Base-by-base conservation (phyloP, 116 monocot species). In the Papilionanthe hybrid region DNA sequence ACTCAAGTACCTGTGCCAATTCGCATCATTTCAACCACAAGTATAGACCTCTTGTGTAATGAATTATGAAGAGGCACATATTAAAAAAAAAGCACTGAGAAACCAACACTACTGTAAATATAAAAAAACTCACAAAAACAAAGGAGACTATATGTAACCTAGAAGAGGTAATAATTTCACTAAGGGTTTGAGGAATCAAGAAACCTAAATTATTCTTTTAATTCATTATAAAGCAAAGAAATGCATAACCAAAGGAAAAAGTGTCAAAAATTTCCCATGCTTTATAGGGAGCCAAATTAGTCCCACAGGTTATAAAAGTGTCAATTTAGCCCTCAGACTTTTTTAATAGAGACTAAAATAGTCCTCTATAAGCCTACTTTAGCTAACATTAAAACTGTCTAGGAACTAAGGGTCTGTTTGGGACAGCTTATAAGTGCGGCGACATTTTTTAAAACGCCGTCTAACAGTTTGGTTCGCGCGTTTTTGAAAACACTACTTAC, bases 1-100 rank as follows among this genome's bases (percentile, higher is more conserved):
- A 69, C 93, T 89, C 8, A 98, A 89, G 84, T 93, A 98, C 86
- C 98, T 98, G 78, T 78, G 76, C 49, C 75, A 18, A 83, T 65
- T 77, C n/a, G 20, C 77, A 48, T 28, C 32, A 41, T 47, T 55
- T 30, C 6, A 56, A 72, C 18, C 15, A 81, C 25, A 29, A 65
- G 55, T 20, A 73, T 22, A 73, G 5, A 44, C 73, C 19, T 43
- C 44, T 32, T 10, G 10, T n/a, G 44, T 73, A 43, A 20, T n/a
- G 28, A 73, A 73, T 43, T 43, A 5, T 44, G 73, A 73, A 22
- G 18, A 20, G 29, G 44, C 44, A 44, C 43, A 45, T 44, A 73
- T 44, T 13, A 73, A 73, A 9, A 42, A 73, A 43, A 20, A 37
- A 73, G 5, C 5, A 13, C 37, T 69, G 69, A 69, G 12, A 32